phyloP scores from a whole-genome alignment of 2,329 filamentous ascomycete genomes.

The Ramichloridium luteum region DNA sequence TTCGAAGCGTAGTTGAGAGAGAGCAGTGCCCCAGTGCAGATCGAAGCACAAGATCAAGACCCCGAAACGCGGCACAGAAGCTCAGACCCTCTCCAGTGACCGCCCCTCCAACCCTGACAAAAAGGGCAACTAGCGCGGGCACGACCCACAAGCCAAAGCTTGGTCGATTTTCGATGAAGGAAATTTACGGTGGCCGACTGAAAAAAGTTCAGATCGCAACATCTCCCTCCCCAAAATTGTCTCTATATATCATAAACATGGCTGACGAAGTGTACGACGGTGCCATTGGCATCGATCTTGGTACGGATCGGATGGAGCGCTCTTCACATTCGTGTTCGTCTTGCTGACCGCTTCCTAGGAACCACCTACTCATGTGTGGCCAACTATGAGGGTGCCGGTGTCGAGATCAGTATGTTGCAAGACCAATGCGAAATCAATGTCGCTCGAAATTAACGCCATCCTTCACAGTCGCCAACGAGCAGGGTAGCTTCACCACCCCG shows the following conservation, averaged over 20 bases:
- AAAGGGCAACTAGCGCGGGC: too few relatives aligned
- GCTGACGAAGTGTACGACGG: conserved; percentile 97
- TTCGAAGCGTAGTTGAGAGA: too few relatives aligned
- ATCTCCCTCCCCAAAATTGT: conserved; percentile 1
- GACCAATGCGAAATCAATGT: conserved; percentile 4
- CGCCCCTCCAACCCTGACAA: too few relatives aligned
- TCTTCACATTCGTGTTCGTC: not conserved
- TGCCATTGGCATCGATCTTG: conserved; percentile 99
- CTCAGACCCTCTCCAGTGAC: too few relatives aligned
- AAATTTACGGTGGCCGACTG: not conserved
- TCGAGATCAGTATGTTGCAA: conserved; percentile 74
- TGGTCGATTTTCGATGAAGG: conserved; percentile 1
- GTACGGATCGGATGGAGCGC: conserved; percentile 43
- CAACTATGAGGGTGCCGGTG: conserved; percentile 98
- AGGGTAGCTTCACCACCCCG: conserved; percentile 97
- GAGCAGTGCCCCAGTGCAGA: too few relatives aligned
- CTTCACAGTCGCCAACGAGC: conserved; percentile 74
- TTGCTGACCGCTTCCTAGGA: conserved; percentile 44
- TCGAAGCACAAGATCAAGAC: too few relatives aligned
- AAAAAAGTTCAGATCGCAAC: conserved; percentile 1
- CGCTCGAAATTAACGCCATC: conserved; percentile 6
- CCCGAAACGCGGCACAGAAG: too few relatives aligned
- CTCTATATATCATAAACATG: conserved; percentile 46
- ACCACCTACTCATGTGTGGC: conserved; percentile 99
- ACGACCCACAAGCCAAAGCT: conserved; percentile 1